Percentiles rank a stretch among this genome's conserved stretches.
phyloP scores from a whole-genome alignment of 2,329 filamentous ascomycete genomes.

The Mariannaea elegans region DNA sequence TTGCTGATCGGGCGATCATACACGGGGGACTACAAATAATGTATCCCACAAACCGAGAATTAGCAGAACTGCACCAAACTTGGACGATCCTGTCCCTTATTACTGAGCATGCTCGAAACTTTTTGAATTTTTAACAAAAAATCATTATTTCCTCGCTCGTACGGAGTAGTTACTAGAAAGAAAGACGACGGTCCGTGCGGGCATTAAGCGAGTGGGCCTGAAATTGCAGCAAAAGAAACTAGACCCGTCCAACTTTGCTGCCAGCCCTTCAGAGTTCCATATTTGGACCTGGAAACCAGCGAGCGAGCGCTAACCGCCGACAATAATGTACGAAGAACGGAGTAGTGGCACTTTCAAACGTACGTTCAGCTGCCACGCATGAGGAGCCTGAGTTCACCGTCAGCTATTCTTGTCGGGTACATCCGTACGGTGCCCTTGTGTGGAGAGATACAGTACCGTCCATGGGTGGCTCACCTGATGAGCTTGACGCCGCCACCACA shows the following conservation, averaged over 20 bases:
- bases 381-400: not conserved
- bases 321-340: not conserved
- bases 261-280: slow-evolving; percentile 32
- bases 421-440: too few relatives aligned
- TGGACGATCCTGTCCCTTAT: too few relatives aligned
- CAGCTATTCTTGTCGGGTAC: not conserved
- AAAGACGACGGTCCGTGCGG: slow-evolving; percentile 38
- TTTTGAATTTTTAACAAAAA: too few relatives aligned
- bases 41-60: too few relatives aligned
- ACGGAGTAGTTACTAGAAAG: not conserved
- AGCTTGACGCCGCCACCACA: not conserved
- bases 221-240: slow-evolving; percentile 37
- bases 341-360: slow-evolving; percentile 15
- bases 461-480: not conserved
- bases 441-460: not conserved
- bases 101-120: too few relatives aligned
- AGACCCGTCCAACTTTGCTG: slow-evolving; percentile 31
- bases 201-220: slow-evolving; percentile 44
- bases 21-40: too few relatives aligned
- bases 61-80: too few relatives aligned
- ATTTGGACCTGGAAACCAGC: slow-evolving; percentile 7
- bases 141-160: too few relatives aligned
- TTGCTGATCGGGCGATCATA: not conserved
- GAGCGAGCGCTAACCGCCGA: slow-evolving; percentile 6
- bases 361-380: slow-evolving; percentile 12